These are phyloP conservation scores for Microstegium vimineum DNA, from an alignment of 176 grass and related monocot species.

Conservation along the genomic window DNA sequence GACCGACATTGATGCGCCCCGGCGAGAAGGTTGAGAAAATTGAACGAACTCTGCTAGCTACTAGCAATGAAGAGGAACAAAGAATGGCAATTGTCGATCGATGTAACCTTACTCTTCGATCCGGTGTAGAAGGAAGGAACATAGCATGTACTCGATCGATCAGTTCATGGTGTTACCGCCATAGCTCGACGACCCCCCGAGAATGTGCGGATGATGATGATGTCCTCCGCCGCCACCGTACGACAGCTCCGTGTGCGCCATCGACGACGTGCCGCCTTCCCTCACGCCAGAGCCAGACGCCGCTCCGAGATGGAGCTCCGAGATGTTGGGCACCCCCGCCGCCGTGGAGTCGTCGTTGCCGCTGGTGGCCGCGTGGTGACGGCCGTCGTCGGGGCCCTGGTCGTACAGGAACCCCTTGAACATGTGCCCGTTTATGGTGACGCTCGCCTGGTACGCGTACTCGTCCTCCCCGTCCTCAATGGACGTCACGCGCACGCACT, in stretches of 20 bases:
- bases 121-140: background rate
- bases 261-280: conserved; percentile 22
- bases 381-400: conserved; percentile 81
- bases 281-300: conserved; percentile 6
- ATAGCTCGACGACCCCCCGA: conserved; percentile 48
- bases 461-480: conserved; percentile 83
- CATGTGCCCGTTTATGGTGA: conserved; percentile 85
- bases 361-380: conserved; percentile 37
- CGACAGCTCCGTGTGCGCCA: conserved; percentile 41
- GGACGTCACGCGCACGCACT: conserved; percentile 90
- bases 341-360: conserved; percentile 47
- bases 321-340: conserved; percentile 72
- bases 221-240: conserved; percentile 38
- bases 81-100: conserved; percentile 28
- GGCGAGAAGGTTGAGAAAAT: background rate
- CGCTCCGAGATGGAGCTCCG: conserved; percentile 86
- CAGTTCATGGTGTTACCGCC: conserved; percentile 83
- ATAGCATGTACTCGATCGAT: background rate
- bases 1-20: background rate
- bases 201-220: conserved; percentile 36
- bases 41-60: background rate
- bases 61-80: conserved; percentile 18
- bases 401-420: conserved; percentile 99
- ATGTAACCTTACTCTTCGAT: conserved; percentile 50
- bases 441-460: conserved; percentile 87